These are phyloP conservation scores for Fulvia fulva DNA, from an alignment of 2,329 filamentous ascomycete genomes.

Conservation along the genomic window DNA sequence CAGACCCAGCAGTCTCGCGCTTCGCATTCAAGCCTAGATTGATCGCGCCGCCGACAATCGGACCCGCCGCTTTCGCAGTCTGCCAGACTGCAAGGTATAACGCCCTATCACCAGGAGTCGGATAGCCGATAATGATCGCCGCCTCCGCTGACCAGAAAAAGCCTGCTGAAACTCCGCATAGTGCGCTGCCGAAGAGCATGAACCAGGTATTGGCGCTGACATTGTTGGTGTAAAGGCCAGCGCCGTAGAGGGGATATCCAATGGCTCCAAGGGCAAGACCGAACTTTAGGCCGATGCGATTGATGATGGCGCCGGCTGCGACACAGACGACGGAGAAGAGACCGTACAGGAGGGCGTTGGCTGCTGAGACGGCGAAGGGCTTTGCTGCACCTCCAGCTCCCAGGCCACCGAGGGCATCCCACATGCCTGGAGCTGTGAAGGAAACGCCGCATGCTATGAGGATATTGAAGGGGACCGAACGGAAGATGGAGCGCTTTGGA, in stretches of 20 bases:
- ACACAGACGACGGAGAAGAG: conserved; percentile 70
- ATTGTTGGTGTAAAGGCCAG: conserved; percentile 69
- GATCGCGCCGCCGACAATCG: conserved; percentile 68
- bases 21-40: conserved; percentile 64
- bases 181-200: conserved; percentile 61
- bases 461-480: conserved; percentile 19
- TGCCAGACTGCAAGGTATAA: conserved; percentile 67
- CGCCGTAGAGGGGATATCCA: conserved; percentile 68
- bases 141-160: conserved; percentile 74
- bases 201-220: conserved; percentile 67
- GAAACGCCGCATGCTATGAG: conserved; percentile 17
- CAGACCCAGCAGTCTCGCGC: conserved; percentile 56
- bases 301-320: conserved; percentile 60
- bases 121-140: conserved; percentile 68
- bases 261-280: conserved; percentile 66
- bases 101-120: conserved; percentile 64
- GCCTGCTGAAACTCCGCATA: conserved; percentile 68
- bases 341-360: conserved; percentile 67
- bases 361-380: conserved; percentile 65
- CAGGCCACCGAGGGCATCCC: background rate
- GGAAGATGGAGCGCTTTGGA: conserved; percentile 9
- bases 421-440: conserved; percentile 14
- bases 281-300: conserved; percentile 66
- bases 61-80: conserved; percentile 56
- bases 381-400: conserved; percentile 26